Evolutionary conservation across 2,329 filamentous ascomycete genomes (phyloP), one percentile per base, ranked within the genome.

Genomic region (Colletotrichum agaves): DNA sequence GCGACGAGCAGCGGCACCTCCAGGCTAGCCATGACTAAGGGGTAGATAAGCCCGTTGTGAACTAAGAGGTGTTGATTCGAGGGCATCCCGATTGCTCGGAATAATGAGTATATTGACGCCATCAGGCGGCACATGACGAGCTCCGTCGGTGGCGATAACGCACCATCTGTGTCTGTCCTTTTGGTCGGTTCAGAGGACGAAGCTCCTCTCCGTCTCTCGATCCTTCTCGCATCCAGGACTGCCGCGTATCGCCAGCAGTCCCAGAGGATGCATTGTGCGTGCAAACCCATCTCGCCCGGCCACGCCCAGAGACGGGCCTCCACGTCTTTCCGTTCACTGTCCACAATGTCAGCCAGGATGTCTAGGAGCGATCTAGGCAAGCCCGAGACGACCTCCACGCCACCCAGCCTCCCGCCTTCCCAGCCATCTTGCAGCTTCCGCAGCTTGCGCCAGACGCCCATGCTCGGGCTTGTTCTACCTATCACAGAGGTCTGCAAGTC

Each of bases 381-480:
- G 1, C 75, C 75, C 4, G 74, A 72, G 3, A 76, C 62, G 2
- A 65, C 75, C 50, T 80, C 77, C 3, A 78, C 72, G n/a, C 71
- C 69, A 13, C 59, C 53, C 5, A 61, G 21, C 11, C 58, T 61
- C 0, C 68, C 68, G 2, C 50, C 61, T 27, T 61, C 12, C 68
- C 68, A 70, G 5, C 37, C 27, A 37, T 70, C 67, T 50, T 69
- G 69, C 2, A 58, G 23, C 11, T 57, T 61, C 13, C 69, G 66
- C 27, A 70, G 19, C 2, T 27, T 39, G 12, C 57, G 58, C 69
- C 70, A 72, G 4, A 72, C 37, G 17, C 67, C 69, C 55, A 72
- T 63, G 41, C 66, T 59, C 10, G 56, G 50, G 7, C 41, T 67
- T 19, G 35, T 43, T 17, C 70, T 58, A 15, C 70, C 70, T 5